Evolutionary conservation across 2,329 filamentous ascomycete species (phyloP).

Genomic region (Aspergillus costaricaensis): DNA sequence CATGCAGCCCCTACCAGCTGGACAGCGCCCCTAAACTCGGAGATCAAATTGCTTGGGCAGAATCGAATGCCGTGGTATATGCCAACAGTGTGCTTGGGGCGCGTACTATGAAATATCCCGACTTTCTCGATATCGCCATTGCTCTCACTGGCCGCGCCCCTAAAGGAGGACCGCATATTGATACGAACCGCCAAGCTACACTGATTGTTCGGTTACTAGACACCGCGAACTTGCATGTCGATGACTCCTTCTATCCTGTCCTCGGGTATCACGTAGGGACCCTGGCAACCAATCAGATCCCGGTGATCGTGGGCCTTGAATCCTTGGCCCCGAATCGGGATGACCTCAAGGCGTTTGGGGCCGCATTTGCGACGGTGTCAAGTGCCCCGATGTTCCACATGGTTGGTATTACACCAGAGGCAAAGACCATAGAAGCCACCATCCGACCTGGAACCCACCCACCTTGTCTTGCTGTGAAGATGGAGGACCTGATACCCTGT

Average conservation of each 20-base stretch:
- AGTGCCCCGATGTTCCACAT: constrained; percentile 51
- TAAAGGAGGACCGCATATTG: constrained; percentile 30
- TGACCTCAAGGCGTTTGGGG: constrained; percentile 48
- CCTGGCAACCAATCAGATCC: constrained; percentile 34
- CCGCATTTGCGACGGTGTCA: constrained; percentile 48
- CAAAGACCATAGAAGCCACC: constrained; percentile 14
- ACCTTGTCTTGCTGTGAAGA: neutral
- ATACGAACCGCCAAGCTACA: constrained; percentile 21
- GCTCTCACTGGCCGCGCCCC: constrained; percentile 46
- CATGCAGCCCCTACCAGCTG: constrained; percentile 49
- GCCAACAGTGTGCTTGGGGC: constrained; percentile 52
- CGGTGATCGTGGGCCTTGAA: constrained; percentile 41
- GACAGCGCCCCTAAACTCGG: constrained; percentile 37
- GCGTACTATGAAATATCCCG: constrained; percentile 50
- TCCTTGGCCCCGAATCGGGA: constrained; percentile 21
- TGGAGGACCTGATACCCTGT: constrained; percentile 10
- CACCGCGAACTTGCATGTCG: constrained; percentile 9
- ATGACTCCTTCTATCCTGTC: constrained; percentile 44
- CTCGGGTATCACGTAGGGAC: constrained; percentile 43
- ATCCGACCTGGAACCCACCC: neutral
- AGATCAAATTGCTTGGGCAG: constrained; percentile 48
- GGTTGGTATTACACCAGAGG: constrained; percentile 43
- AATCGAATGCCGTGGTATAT: constrained; percentile 51
- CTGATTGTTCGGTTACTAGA: neutral
- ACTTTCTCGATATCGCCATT: constrained; percentile 49